Evolutionary conservation across 768 basidiomycete genomes (phyloP), one percentile per base, ranked within the genome.

Genomic region (Sarcodon aspratus): DNA sequence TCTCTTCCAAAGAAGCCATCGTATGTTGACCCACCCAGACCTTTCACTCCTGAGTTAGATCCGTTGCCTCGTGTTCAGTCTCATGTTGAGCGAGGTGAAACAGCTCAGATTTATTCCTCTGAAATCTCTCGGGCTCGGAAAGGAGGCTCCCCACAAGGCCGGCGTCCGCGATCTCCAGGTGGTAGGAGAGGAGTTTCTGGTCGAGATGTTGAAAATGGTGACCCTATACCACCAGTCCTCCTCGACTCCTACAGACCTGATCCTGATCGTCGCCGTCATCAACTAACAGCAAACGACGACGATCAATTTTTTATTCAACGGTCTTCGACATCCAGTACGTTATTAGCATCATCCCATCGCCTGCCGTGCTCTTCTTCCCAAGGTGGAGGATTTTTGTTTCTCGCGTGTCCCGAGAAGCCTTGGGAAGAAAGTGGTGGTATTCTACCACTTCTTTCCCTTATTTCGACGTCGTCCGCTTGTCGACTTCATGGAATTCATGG

Each of bases 301-400:
- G 21, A 27, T 27, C 21, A 27, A 27, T 3, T 27, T 27, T 27
- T 27, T 27, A 27, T 27, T 27, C 21, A 27, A 27, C 53, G 59
- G 56, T 51, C 59, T 59, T 63, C 63, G 65, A 63, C 60, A 67
- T 62, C 70, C 63, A 78, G 78, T 79, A 79, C 78, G 76, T 79
- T 78, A 66, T 77, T 74, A 68, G 72, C 75, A 70, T 76, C 72
- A 64, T 72, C 21, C 21, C 21, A 27, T 27, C 21, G 21, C 21
- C 21, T 27, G 5, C 21, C 21, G 21, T 27, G 21, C 21, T 27
- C 50, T 61, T 60, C 62, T 57, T 62, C 58, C 59, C 59, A 59
- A 59, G 61, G 61, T 55, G 61, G 59, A 60, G 55, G 61, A 56
- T 57, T 51, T 45, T 49, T 50, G 34, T 46, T 21, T 36, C 35